Evolutionary conservation across 805 yeast species (phyloP), one percentile per base, ranked within the genome.

Genomic region (Yamadazyma takamatsuzukensis): DNA sequence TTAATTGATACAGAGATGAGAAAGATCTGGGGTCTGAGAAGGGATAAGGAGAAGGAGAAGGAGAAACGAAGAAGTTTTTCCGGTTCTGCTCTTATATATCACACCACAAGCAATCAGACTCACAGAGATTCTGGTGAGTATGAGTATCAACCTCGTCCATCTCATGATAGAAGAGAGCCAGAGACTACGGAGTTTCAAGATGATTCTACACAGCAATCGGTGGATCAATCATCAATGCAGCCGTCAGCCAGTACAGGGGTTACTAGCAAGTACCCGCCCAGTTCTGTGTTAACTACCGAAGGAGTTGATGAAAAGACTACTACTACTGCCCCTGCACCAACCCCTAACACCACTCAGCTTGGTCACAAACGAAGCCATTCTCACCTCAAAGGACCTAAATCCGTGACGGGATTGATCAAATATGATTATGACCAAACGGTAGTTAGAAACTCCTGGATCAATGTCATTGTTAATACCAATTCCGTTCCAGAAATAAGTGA

Each of bases 371-470:
- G n/a, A n/a, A n/a, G n/a, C n/a, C n/a, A n/a, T n/a, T n/a, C n/a
- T n/a, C n/a, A n/a, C n/a, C n/a, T n/a, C n/a, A n/a, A 11, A 21
- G 8, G 10, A 21, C 22, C 22, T 9, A 24, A 13, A 12, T 9
- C 8, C 21, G 7, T 36, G 5, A 29, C 17, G 6, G 35, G 21
- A 4, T 32, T 42, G 24, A 18, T 35, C 15, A 40, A 32, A 18
- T 22, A 34, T 13, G 66, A 62, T 18, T 62, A 59, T 35, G 72
- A 67, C 37, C 22, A 38, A 18, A 47, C 41, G n/a, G 13, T 44
- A 7, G 31, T 54, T 15, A 64, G 62, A 29, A 54, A 53, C 34
- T 49, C 55, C 15, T 67, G 71, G 71, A 39, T 63, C 21, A 67
- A 67, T 34, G 63, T 53, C 5, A 54, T 61, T 9, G 37, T 59